Evolutionary conservation across 2,329 filamentous ascomycete species (phyloP), one percentile per base, ranked within the genome.

Genomic region (Penicillium sp.): DNA sequence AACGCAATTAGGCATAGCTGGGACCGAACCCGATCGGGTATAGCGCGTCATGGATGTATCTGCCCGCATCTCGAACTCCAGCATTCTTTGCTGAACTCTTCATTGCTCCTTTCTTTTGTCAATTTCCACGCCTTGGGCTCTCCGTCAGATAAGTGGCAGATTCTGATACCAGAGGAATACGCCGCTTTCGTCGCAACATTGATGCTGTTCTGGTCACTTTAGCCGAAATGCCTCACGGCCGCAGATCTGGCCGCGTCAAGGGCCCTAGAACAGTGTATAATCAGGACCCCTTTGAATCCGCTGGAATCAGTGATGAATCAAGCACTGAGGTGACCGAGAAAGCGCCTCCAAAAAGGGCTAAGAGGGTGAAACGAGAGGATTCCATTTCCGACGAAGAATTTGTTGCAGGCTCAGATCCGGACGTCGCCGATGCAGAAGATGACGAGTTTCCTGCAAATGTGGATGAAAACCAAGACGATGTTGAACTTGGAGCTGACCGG

Each of bases 341-440:
- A n/a, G 4, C 53, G 1, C 43, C 55, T 16, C 61, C 59, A 37
- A 46, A 50, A n/a, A 69, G 65, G 43, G 60, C 43, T 43, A 60
- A 56, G 58, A 50, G 58, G 23, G 54, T 58, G 26, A 46, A 54
- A 42, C n/a, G 46, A 14, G 57, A 65, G 19, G 64, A 66, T 50
- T 65, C 64, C 23, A 64, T 62, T 0, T 72, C 71, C 1, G 75
- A 77, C 55, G 71, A 74, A 35, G 75, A 77, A 45, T 75, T 73
- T 60, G 64, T 66, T 10, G 65, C 61, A 16, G 58, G 54, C 9
- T 59, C 64, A 29, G 62, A 62, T 10, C 59, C 64, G 1, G 64
- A 59, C 35, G 57, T 56, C 46, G 58, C 55, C 14, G 61, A 67
- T 19, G 61, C 58, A 42, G 67, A 54, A 19, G 61, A 62, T 7